phyloP scores from a whole-genome alignment of 169 alveolate species.

The Toxoplasma gondii region DNA sequence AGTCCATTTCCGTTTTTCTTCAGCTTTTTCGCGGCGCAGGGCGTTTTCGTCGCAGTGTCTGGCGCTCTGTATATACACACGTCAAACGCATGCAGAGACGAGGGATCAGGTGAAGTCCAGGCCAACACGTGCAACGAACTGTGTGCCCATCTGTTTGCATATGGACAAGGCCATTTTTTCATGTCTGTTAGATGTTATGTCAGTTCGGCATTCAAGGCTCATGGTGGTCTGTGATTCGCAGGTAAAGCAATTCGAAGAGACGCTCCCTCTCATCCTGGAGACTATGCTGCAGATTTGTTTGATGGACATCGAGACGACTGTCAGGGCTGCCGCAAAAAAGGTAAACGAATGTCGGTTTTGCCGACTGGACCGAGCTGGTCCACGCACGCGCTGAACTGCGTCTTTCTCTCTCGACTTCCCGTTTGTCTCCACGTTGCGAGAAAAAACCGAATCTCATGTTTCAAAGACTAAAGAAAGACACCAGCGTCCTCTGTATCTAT shows the following conservation, averaged over 20 bases:
- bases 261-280: constrained; percentile 86
- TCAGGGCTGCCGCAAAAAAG: constrained; percentile 85
- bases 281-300: constrained; percentile 88
- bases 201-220: background rate
- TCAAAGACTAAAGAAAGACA: too few relatives aligned
- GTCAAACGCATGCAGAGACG: too few relatives aligned
- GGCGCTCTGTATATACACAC: too few relatives aligned
- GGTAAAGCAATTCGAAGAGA: constrained; percentile 81
- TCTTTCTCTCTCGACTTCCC: too few relatives aligned
- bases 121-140: too few relatives aligned
- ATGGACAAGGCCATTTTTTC: background rate
- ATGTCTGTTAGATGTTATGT: background rate
- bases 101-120: too few relatives aligned
- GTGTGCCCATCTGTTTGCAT: background rate
- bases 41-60: too few relatives aligned
- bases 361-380: too few relatives aligned
- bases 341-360: constrained; percentile 33
- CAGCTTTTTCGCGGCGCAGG: too few relatives aligned
- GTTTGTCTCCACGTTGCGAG: background rate
- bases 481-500: background rate
- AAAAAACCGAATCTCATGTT: background rate
- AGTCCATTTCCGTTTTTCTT: too few relatives aligned
- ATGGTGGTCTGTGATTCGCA: background rate
- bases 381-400: background rate
- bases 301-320: constrained; percentile 88